phyloP scores from a whole-genome alignment of 345 rosid genomes.

The Nasturtium officinale region DNA sequence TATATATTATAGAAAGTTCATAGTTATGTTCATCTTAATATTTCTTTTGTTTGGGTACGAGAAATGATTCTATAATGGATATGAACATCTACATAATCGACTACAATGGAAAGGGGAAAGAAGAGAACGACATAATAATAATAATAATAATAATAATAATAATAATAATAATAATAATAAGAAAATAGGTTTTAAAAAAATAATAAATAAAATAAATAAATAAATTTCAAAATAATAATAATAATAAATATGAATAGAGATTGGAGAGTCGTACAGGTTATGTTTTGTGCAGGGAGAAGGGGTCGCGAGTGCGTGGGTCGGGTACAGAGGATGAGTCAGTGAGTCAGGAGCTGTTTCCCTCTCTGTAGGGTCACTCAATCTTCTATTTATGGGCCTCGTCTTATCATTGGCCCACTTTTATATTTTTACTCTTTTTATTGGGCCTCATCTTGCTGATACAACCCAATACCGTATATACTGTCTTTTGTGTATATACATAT shows the following conservation, averaged over 20 bases:
- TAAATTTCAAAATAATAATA: no score
- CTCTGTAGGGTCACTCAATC: slow-evolving; percentile 19
- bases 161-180: no score
- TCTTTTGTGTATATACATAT: neutral
- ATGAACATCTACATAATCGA: neutral
- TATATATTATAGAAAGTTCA: neutral
- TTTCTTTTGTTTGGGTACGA: neutral
- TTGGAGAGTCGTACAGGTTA: slow-evolving; percentile 20
- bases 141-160: no score
- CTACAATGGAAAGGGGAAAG: neutral
- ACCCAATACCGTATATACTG: neutral
- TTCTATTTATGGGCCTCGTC: neutral
- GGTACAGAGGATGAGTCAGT: slow-evolving; percentile 36
- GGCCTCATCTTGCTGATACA: slow-evolving; percentile 2
- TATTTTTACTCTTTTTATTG: neutral
- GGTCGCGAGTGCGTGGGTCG: slow-evolving; percentile 30
- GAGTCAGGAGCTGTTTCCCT: slow-evolving; percentile 37
- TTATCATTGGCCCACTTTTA: slow-evolving; percentile 12
- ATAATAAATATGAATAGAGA: no score
- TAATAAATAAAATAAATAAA: no score
- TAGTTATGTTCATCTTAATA: neutral
- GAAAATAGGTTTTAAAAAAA: neutral
- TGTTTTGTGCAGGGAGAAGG: slow-evolving; percentile 32
- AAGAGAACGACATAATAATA: no score
- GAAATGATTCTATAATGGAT: neutral